phyloP scores from a whole-genome alignment of 2,329 filamentous ascomycete genomes.

The Colletotrichum simmondsii region DNA sequence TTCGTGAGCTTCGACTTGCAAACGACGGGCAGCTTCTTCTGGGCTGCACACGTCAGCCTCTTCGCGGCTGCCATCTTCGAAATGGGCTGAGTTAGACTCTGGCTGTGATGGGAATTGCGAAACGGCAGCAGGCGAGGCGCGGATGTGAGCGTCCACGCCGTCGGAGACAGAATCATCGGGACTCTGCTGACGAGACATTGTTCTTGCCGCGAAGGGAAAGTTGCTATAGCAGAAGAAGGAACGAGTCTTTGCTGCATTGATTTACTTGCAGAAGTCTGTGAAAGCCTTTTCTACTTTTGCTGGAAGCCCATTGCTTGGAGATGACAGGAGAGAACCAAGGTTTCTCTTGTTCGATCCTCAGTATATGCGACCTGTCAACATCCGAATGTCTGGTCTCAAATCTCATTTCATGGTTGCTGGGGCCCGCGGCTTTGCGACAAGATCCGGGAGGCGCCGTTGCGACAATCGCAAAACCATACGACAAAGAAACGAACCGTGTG shows the following conservation, averaged over 20 bases:
- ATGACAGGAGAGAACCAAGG: neutral
- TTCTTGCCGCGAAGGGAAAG: neutral
- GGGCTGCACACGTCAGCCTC: neutral
- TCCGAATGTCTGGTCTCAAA: neutral
- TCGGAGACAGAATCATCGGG: neutral
- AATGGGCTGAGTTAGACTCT: neutral
- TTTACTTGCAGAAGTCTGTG: neutral
- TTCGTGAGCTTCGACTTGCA: constrained; percentile 1
- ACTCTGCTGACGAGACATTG: neutral
- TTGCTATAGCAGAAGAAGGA: neutral
- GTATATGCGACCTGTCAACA: neutral
- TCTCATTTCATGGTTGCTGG: neutral
- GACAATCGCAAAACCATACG: neutral
- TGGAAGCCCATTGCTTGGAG: neutral
- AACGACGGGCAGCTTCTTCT: neutral
- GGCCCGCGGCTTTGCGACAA: neutral
- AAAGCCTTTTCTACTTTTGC: neutral
- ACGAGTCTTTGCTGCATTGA: neutral
- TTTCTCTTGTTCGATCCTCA: neutral
- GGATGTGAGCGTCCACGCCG: neutral
- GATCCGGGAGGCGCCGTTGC: neutral
- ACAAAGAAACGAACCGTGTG: neutral
- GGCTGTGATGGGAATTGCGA: neutral
- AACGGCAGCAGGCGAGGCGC: neutral
- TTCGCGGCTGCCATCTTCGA: neutral